Evolutionary conservation across 2,329 filamentous ascomycete genomes (phyloP), one percentile per base, ranked within the genome.

Genomic region (Periconia sp.): DNA sequence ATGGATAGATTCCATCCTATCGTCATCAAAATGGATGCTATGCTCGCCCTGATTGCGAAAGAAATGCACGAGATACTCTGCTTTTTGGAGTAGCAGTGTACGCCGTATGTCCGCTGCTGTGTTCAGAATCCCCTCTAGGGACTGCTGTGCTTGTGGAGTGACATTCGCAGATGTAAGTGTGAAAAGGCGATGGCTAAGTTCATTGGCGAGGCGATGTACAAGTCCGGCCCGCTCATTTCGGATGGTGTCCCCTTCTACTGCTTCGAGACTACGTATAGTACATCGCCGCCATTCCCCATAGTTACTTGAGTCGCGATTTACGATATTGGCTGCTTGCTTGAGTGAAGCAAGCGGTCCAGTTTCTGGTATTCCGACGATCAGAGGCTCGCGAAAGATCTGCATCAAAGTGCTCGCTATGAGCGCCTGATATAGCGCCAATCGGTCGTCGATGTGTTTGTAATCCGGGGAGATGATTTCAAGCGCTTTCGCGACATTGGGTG

Each of bases 401-500:
- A 70, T 70, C 8, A 72, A 37, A 1, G 56, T 47, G 30, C 49
- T 49, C 1, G 65, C 62, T 15, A 72, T 58, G 2, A 73, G 46
- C 3, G 68, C 65, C 59, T 73, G 71, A 35, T 68, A 73, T 9
- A 73, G 45, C 1, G 63, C 60, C 23, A 73, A 61, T n/a, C 63
- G 66, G 23, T 73, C 63, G 6, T 58, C 54, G 1, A 59, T 56
- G 8, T 9, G 33, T 41, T 31, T 52, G 27, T 61, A 69, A 2
- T 58, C 23, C 6, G 61, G 57, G 10, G 55, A 57, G 20, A 73
- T 58, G 1, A 44, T 47, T 19, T 52, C 52, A 7, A 73, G 54
- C 1, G 53, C 50, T 13, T 52, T 54, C 1, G 52, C 41, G 9
- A 62, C 67, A 15, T 61, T 61, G 13, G 53, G 45, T 2, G 66